phyloP scores from a whole-genome alignment of 805 yeast genomes.

The Saccharomycopsis sp. region DNA sequence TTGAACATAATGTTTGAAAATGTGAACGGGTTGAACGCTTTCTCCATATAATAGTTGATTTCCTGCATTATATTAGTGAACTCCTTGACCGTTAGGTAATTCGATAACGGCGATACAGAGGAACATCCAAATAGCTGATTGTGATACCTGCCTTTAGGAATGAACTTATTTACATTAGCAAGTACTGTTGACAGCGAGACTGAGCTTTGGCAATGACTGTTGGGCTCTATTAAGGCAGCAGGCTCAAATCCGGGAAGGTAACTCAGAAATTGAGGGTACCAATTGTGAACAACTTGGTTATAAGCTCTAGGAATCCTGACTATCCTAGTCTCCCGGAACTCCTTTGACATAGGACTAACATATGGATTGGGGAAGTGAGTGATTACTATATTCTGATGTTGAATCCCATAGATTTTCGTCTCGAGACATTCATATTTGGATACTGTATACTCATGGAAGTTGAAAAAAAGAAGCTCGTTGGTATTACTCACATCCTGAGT shows the following conservation, averaged over 20 bases:
- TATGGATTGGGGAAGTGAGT: constrained; percentile 66
- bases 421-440: constrained; percentile 27
- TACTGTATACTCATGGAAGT: constrained; percentile 56
- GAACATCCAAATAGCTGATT: constrained; percentile 44
- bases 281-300: constrained; percentile 24
- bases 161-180: constrained; percentile 25
- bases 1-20: constrained; percentile 36
- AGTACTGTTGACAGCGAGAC: neutral
- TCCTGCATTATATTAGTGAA: constrained; percentile 35
- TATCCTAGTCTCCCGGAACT: constrained; percentile 41
- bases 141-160: constrained; percentile 34
- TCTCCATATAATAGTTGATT: constrained; percentile 38
- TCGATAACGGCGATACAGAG: constrained; percentile 46
- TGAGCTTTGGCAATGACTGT: neutral
- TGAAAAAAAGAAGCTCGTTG: constrained; percentile 41
- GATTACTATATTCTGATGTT: constrained; percentile 36
- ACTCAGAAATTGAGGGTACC: constrained; percentile 51
- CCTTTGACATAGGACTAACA: constrained; percentile 29
- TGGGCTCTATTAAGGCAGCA: constrained; percentile 42
- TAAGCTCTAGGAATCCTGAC: constrained; percentile 57
- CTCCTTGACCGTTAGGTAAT: constrained; percentile 33
- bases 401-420: constrained; percentile 3
- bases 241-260: constrained; percentile 56
- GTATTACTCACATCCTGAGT: neutral
- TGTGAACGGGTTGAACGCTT: constrained; percentile 36